Conservation (phyloP, 2,329 filamentous ascomycete species). For the Alternaria sp. region DNA sequence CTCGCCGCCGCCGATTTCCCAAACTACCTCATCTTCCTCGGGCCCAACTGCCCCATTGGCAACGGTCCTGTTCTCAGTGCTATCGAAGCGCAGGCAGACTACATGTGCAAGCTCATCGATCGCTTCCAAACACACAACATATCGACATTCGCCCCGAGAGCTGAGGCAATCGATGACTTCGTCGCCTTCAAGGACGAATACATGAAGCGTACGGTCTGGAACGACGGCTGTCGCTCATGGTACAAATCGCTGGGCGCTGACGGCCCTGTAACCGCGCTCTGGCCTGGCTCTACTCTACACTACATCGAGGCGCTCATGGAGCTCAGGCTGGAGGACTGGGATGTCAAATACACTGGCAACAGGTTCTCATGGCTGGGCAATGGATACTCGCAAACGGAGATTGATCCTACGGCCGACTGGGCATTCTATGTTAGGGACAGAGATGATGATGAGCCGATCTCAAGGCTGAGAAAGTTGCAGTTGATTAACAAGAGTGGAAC, state of each 20-base stretch:
- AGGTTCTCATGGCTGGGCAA: slow-evolving; percentile 49
- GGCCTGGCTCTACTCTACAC: slow-evolving; percentile 57
- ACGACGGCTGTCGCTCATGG: slow-evolving; percentile 55
- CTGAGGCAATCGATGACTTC: slow-evolving; percentile 58
- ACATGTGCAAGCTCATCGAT: slow-evolving; percentile 59
- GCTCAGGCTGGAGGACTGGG: slow-evolving; percentile 56
- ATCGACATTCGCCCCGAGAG: slow-evolving; percentile 52
- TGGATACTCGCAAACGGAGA: slow-evolving; percentile 44
- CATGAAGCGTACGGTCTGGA: slow-evolving; percentile 56
- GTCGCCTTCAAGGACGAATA: slow-evolving; percentile 54
- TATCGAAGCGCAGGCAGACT: slow-evolving; percentile 57
- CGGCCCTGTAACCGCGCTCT: slow-evolving; percentile 50
- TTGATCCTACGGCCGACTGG: slow-evolving; percentile 45
- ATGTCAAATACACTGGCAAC: slow-evolving; percentile 50
- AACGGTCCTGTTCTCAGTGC: slow-evolving; percentile 53
- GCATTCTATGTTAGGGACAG: slow-evolving; percentile 44
- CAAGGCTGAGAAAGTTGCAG: slow-evolving; percentile 32
- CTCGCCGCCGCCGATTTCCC: slow-evolving; percentile 56
- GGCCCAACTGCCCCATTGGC: slow-evolving; percentile 52
- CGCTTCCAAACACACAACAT: slow-evolving; percentile 59
- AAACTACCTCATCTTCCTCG: slow-evolving; percentile 54
- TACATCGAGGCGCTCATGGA: slow-evolving; percentile 58
- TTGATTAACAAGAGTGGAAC: slow-evolving; percentile 43
- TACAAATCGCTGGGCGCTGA: slow-evolving; percentile 44
- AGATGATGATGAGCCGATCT: slow-evolving; percentile 43